Evolutionary conservation across 148 eudicot genomes (phyloP), one percentile per base, ranked within the genome.

Genomic region (Agrostemma githago): DNA sequence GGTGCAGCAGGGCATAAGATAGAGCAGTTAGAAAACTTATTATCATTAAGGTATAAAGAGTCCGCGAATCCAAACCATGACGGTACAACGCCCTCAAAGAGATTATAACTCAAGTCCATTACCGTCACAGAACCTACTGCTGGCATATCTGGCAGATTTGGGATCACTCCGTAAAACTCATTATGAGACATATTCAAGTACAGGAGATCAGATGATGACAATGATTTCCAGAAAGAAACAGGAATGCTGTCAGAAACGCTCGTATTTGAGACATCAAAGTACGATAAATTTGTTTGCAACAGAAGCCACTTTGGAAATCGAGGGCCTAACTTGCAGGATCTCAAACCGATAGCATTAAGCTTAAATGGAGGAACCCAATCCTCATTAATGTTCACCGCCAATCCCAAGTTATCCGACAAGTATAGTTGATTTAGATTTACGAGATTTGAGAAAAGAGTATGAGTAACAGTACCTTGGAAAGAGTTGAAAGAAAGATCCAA

Each of bases 321-420:
- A 72, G 76, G 72, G 34, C 77, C 72, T 9, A 78, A 11, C 14
- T 66, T 73, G 72, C 81, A 78, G 11, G 73, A 72, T 2, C 68
- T 9, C 20, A 76, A 26, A 6, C 8, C 4, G 10, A 76, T n/a
- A 14, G 8, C 2, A 64, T 60, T 61, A 3, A 76, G 67, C 67
- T 76, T 67, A 76, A 68, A 76, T 37, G 79, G 79, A 34, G 79
- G 79, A 17, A 76, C 44, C 83, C 83, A 80, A 41, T 76, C 41
- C 2, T 17, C 68, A n/a, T 67, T 53, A 59, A 72, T 15, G 42
- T 70, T 75, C 8, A 79, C n/a, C 54, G 57, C 72, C 7, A 79
- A 19, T 17, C 39, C 60, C 9, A 71, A 60, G 73, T 82, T 82
- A 41, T 20, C 43, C 10, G 78, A 70, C 61, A 82, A 61, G 26